These are phyloP conservation scores for Aspergillus sclerotiicarbonarius DNA, from an alignment of 495 filamentous ascomycete genomes.

Conservation along the genomic window DNA sequence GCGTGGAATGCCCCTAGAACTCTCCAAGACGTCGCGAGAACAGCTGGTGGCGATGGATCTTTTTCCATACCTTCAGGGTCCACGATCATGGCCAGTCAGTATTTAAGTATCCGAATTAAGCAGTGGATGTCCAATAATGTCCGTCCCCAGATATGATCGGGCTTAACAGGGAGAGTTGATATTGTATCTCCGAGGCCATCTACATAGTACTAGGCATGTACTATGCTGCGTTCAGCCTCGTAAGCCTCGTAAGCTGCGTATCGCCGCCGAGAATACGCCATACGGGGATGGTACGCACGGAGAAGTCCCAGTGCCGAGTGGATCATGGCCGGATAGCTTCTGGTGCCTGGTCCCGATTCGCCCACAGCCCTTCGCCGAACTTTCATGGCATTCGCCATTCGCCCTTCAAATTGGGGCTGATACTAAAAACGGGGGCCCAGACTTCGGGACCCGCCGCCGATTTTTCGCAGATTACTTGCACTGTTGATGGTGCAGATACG, in stretches of 20 bases:
- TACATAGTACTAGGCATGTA: background rate
- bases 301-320: slow-evolving; percentile 1
- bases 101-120: too few species aligned
- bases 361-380: background rate
- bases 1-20: too few species aligned
- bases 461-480: background rate
- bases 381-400: background rate
- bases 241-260: slow-evolving; percentile 1
- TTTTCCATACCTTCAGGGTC: too few species aligned
- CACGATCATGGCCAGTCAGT: too few species aligned
- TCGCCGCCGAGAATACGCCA: background rate
- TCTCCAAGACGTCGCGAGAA: too few species aligned
- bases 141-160: too few species aligned
- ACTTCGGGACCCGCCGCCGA: slow-evolving; percentile 1
- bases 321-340: slow-evolving; percentile 12
- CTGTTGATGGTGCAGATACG: background rate
- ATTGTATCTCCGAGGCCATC: background rate
- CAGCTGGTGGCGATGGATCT: too few species aligned
- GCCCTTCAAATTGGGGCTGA: slow-evolving; percentile 1
- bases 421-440: slow-evolving; percentile 11
- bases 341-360: slow-evolving; percentile 17
- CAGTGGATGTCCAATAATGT: too few species aligned
- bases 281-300: slow-evolving; percentile 7
- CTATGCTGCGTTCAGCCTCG: background rate
- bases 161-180: background rate